Evolutionary conservation across 2,329 filamentous ascomycete genomes (phyloP), one percentile per base, ranked within the genome.

Genomic region (Achaetomium macrosporum): DNA sequence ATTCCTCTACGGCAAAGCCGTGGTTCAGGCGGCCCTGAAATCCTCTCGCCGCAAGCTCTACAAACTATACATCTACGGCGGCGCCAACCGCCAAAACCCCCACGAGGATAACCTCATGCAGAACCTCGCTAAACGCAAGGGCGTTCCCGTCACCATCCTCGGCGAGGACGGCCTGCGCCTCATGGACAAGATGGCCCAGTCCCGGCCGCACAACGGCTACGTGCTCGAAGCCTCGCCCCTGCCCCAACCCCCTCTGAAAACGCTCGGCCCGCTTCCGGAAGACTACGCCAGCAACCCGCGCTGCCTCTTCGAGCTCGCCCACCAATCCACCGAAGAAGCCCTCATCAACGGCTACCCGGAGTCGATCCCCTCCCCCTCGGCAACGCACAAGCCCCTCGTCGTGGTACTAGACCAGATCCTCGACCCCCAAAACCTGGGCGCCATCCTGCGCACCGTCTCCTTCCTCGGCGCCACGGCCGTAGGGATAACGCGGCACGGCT

Each of bases 391-490:
- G 47, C 89, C 89, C 0, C 76, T 95, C 30, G 75, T 95, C 9
- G 72, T 95, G 1, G 71, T 92, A 31, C 73, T 93, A 2, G 85
- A 93, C 61, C 81, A 85, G 50, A 84, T 95, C 36, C 72, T 90
- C 10, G 92, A 99, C 64, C 87, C 90, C 0, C 90, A 89, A 25
- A 99, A 99, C 65, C 74, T 97, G 1, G 93, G 93, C 40, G 90
- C 85, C 19, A 92, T 97, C 55, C 77, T 97, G 41, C 87, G 93
- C 35, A 89, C 89, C 6, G 90, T 90, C 2, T 87, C 89, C 64
- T 97, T 93, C 68, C 80, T 97, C n/a, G 92, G 92, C 19, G 85
- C 89, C 6, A 88, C 91, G 51, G 91, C 88, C 5, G 81, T 99
- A 17, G 83, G 83, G 2, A 83, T 95, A 50, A 88, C 89, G 2